A percentile compares a stretch with the other conserved stretches of the same genome.
Evolutionary conservation across 306 rosid species (phyloP).

Genomic region (Canavalia gladiata): DNA sequence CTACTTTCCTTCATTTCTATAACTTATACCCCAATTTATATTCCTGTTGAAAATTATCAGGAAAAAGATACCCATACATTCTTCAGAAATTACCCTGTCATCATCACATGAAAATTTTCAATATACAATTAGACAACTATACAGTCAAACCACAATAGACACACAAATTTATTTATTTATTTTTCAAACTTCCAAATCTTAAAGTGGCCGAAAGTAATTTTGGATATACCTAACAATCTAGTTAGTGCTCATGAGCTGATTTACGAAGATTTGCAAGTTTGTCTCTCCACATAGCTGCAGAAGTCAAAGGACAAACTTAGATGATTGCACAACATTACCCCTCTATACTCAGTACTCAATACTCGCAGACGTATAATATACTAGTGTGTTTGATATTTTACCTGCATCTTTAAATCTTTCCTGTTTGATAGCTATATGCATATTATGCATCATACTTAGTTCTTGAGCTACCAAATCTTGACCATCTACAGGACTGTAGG

Average conservation of each 20-base stretch:
- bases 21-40: constrained; percentile 38
- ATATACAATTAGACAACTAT: constrained; percentile 35
- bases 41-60: constrained; percentile 50
- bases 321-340: constrained; percentile 37
- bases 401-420: constrained; percentile 97
- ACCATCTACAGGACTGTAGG: constrained; percentile 82
- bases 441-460: constrained; percentile 77
- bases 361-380: neutral
- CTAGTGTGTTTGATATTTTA: constrained; percentile 27
- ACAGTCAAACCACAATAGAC: constrained; percentile 20
- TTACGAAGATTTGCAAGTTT: constrained; percentile 75
- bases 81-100: constrained; percentile 50
- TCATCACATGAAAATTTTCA: constrained; percentile 43
- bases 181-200: constrained; percentile 13
- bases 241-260: constrained; percentile 63
- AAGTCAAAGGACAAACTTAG: constrained; percentile 42
- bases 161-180: neutral
- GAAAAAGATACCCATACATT: constrained; percentile 47
- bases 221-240: constrained; percentile 51
- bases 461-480: constrained; percentile 79
- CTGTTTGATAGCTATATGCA: constrained; percentile 74
- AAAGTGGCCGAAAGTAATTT: constrained; percentile 14
- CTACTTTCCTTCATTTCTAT: constrained; percentile 45
- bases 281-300: constrained; percentile 93
- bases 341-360: neutral